Base-by-base conservation (phyloP, 768 basidiomycete species). In the Leucogyrophana mollusca region DNA sequence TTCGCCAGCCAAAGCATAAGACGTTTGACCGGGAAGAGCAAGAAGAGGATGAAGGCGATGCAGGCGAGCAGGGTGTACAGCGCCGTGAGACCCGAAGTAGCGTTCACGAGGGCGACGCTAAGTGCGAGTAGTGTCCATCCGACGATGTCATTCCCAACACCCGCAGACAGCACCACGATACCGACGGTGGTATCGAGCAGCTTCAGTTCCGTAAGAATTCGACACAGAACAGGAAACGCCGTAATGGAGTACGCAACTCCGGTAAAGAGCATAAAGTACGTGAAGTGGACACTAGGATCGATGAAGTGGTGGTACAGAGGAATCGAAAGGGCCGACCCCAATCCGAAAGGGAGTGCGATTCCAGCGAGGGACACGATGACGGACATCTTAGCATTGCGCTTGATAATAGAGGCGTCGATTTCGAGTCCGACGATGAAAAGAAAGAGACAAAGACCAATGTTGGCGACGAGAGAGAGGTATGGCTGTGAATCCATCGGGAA, bases 371-470 rank as follows among this genome's bases (percentile, higher is more conserved):
- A 85, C 43, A 98, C 83, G 2, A 81, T 74, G 3, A 67, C 66
- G 0, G 86, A 88, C 9, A 83, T 70, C 8, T 81, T 75, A 1
- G 78, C 83, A 72, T 90, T 89, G 32, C 87, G 83, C 56, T 77
- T 84, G 65, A 98, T 85, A 49, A 97, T 73, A 4, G 72, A 67
- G 0, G 76, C 69, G 47, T 98, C 96, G 47, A 96, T 94, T 71
- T 92, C 90, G 25, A 95, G 82, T 3, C 95, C 95, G 33, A 97
- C 87, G 49, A 97, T 78, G 70, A 96, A 97, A 11, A 97, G 78
- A 68, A 92, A 94, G 35, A 93, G 78, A 52, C 85, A 85, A 4
- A 91, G 77, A 5, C 90, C 95, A 51, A 97, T 90, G 55, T 91
- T 90, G 11, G 95, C 90, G 14, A 87, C 83, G 16, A 98, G 83